These are phyloP conservation scores for Neopestalotiopsis sp. DNA, from an alignment of 2,329 filamentous ascomycete genomes.

Conservation along the genomic window DNA sequence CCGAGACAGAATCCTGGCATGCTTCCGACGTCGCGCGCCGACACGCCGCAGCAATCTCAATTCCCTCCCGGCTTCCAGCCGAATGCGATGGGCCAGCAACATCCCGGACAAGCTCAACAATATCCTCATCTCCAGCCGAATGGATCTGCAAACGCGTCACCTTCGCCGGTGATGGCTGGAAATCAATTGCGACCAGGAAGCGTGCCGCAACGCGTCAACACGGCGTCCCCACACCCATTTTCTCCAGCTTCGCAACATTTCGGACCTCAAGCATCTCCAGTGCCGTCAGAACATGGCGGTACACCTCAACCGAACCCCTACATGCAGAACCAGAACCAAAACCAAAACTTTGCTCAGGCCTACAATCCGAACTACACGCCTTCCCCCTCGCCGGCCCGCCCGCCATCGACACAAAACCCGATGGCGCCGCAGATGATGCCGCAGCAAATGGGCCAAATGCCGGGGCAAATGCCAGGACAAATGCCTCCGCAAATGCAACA, in stretches of 20 bases:
- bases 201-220: constrained; percentile 82
- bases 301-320: constrained; percentile 79
- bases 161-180: constrained; percentile 84
- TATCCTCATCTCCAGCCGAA: constrained; percentile 86
- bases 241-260: constrained; percentile 79
- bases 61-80: constrained; percentile 72
- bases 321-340: constrained; percentile 61
- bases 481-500: constrained; percentile 40
- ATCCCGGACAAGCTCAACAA: constrained; percentile 68
- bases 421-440: constrained; percentile 62
- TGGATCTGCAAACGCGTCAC: constrained; percentile 82
- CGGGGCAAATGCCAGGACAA: constrained; percentile 41
- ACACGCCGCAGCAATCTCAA: constrained; percentile 83
- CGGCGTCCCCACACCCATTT: constrained; percentile 90
- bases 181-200: constrained; percentile 76
- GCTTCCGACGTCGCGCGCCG: constrained; percentile 83
- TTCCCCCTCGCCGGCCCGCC: constrained; percentile 59
- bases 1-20: constrained; percentile 78
- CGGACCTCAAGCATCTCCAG: constrained; percentile 74
- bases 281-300: constrained; percentile 75
- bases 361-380: constrained; percentile 66
- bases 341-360: constrained; percentile 58
- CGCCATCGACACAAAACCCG: constrained; percentile 59
- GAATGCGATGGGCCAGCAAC: constrained; percentile 65
- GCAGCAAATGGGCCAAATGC: constrained; percentile 52